phyloP scores from a whole-genome alignment of 495 filamentous ascomycete species.

The Penicillium pancosmium region DNA sequence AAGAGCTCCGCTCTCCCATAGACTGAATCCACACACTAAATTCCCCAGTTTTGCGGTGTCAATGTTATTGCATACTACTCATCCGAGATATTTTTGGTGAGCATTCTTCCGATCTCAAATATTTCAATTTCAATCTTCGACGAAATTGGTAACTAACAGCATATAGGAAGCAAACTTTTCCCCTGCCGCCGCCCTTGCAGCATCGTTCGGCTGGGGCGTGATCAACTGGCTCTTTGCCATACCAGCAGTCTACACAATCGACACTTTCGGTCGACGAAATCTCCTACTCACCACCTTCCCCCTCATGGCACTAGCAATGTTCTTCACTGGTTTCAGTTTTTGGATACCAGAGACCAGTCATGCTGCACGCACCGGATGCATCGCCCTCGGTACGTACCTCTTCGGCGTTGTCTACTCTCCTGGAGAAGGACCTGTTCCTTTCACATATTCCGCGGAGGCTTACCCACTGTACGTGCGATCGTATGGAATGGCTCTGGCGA shows the following conservation, averaged over 20 bases:
- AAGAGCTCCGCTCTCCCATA: background rate
- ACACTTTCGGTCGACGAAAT: conserved; percentile 81
- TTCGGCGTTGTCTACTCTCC: conserved; percentile 78
- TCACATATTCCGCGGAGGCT: conserved; percentile 82
- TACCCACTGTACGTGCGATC: conserved; percentile 76
- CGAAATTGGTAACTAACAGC: background rate
- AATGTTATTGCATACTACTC: conserved; percentile 64
- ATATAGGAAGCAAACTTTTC: conserved; percentile 45
- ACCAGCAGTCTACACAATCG: conserved; percentile 79
- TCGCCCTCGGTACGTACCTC: conserved; percentile 72
- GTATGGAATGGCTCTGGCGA: conserved; percentile 68
- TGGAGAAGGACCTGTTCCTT: conserved; percentile 80
- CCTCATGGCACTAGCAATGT: conserved; percentile 69
- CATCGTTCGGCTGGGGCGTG: conserved; percentile 76
- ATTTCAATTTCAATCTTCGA: background rate
- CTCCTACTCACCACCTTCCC: conserved; percentile 79
- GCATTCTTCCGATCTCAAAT: background rate
- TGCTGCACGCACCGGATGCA: conserved; percentile 55
- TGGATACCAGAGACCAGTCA: conserved; percentile 60
- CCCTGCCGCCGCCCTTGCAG: conserved; percentile 58
- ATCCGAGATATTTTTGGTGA: conserved; percentile 52
- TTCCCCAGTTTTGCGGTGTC: conserved; percentile 55
- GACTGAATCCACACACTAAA: background rate
- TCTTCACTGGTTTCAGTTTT: conserved; percentile 82
- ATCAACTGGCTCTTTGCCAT: conserved; percentile 80